Evolutionary conservation across 176 grass and related monocot species (phyloP).

Genomic region (Cenchrus purpureus): DNA sequence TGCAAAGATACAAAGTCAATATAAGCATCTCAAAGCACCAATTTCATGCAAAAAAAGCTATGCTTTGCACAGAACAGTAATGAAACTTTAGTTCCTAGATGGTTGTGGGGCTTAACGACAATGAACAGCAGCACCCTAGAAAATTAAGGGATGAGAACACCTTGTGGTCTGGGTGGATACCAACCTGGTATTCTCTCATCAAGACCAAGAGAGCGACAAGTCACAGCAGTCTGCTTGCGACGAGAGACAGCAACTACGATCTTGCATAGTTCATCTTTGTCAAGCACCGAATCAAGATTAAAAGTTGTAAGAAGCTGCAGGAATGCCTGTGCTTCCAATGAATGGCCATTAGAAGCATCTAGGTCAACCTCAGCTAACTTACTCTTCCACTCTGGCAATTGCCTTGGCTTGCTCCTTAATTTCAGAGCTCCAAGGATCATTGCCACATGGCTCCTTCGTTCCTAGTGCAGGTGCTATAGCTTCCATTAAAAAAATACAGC

Average conservation of each 20-base stretch:
- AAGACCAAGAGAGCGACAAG: constrained; percentile 77
- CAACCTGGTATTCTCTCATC: constrained; percentile 88
- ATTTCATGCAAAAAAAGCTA: constrained; percentile 16
- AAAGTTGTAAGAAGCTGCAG: constrained; percentile 85
- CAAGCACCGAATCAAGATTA: constrained; percentile 76
- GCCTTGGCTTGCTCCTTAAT: constrained; percentile 81
- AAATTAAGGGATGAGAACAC: constrained; percentile 57
- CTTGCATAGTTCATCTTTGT: constrained; percentile 91
- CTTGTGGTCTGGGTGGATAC: constrained; percentile 56
- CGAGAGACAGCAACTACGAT: constrained; percentile 83
- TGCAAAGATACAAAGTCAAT: constrained; percentile 39
- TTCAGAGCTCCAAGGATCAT: constrained; percentile 80
- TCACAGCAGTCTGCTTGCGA: constrained; percentile 73
- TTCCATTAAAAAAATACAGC: constrained; percentile 90
- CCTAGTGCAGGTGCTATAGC: constrained; percentile 59
- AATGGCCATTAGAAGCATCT: constrained; percentile 81
- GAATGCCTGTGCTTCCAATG: constrained; percentile 90
- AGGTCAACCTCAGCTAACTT: constrained; percentile 78
- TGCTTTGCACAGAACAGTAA: constrained; percentile 14
- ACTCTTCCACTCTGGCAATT: constrained; percentile 82
- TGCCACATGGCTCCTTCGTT: constrained; percentile 54
- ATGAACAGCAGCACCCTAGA: constrained; percentile 34
- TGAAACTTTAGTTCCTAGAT: constrained; percentile 41
- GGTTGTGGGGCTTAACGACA: constrained; percentile 33
- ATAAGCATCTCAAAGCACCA: constrained; percentile 19